phyloP scores from a whole-genome alignment of 495 filamentous ascomycete species.

The Podospora didyma region DNA sequence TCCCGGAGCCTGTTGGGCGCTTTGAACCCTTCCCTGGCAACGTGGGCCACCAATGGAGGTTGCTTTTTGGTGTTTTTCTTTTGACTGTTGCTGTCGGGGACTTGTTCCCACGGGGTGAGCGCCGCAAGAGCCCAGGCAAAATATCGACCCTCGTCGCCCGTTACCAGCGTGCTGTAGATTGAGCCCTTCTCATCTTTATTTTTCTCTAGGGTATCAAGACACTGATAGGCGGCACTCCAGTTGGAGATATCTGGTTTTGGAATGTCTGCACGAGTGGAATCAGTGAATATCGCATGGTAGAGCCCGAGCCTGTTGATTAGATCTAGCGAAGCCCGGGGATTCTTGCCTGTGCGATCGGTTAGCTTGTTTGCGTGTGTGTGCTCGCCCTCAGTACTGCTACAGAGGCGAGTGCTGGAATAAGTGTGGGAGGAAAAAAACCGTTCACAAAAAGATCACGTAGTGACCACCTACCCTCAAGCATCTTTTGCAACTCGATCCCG shows the following conservation, averaged over 20 bases:
- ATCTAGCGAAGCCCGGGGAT: slow-evolving; percentile 64
- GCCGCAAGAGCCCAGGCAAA: slow-evolving; percentile 73
- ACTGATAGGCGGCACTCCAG: slow-evolving; percentile 52
- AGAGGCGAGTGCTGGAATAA: neutral
- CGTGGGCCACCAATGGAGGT: slow-evolving; percentile 47
- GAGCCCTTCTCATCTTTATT: slow-evolving; percentile 41
- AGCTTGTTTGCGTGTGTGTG: neutral
- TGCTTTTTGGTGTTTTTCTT: slow-evolving; percentile 40
- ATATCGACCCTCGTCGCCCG: slow-evolving; percentile 56
- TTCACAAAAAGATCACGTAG: neutral
- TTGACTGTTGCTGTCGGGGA: slow-evolving; percentile 39
- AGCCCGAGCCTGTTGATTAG: slow-evolving; percentile 70
- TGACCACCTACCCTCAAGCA: slow-evolving; percentile 66
- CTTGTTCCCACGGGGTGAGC: slow-evolving; percentile 68
- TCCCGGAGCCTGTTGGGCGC: slow-evolving; percentile 66
- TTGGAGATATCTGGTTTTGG: slow-evolving; percentile 32
- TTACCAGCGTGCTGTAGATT: slow-evolving; percentile 54
- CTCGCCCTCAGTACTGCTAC: neutral
- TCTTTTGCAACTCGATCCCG: slow-evolving; percentile 81
- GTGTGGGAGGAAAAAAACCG: neutral
- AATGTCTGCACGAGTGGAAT: slow-evolving; percentile 45
- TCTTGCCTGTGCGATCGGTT: slow-evolving; percentile 46
- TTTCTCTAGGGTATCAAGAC: slow-evolving; percentile 38
- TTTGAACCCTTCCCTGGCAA: slow-evolving; percentile 73
- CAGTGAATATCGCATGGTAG: slow-evolving; percentile 77